Evolutionary conservation across 148 eudicot genomes (phyloP), one percentile per base, ranked within the genome.

Genomic region (Camellia granthamiana): DNA sequence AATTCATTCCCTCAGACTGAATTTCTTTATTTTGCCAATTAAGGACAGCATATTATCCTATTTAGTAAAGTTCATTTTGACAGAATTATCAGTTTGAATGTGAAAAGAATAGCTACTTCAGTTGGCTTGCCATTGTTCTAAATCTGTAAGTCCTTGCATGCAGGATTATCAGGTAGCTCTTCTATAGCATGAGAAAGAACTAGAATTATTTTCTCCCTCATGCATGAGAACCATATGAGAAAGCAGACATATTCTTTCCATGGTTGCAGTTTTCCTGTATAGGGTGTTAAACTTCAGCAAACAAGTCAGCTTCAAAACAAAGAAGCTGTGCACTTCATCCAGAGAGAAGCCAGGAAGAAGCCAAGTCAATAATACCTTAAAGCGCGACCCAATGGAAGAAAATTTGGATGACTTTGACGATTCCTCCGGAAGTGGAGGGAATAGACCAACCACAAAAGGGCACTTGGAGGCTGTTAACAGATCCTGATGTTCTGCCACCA

Each of bases 301-400:
- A 77, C 68, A 30, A 78, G 38, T 78, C 11, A 6, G 41, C 64
- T 68, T 30, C 65, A 42, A 18, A 54, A 68, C n/a, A 41, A 23
- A 38, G 21, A 65, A 41, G 11, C 41, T 4, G 64, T 23, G 62
- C 14, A 58, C 38, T 12, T 43, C 52, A 63, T 77, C 69, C 5
- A 55, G 18, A 80, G 19, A 43, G 18, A 56, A 78, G 54, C 68
- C 21, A 51, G 7, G 7, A 21, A 67, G 23, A 21, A 65, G 5
- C 71, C 52, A 75, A 52, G 75, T 41, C 23, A 46, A 51, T 56
- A 9, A 72, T 85, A 97, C 99, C 98, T 97, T 97, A 82, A 97
- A 97, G 65, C 99, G 94, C n/a, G 99, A 88, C 47, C 99, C 99
- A 56, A 97, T 97, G 47, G 99, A 97, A 80, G 99, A 97, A 88